These are phyloP conservation scores for Vishniacozyma victoriae DNA, from an alignment of 768 basidiomycete genomes.

Conservation along the genomic window DNA sequence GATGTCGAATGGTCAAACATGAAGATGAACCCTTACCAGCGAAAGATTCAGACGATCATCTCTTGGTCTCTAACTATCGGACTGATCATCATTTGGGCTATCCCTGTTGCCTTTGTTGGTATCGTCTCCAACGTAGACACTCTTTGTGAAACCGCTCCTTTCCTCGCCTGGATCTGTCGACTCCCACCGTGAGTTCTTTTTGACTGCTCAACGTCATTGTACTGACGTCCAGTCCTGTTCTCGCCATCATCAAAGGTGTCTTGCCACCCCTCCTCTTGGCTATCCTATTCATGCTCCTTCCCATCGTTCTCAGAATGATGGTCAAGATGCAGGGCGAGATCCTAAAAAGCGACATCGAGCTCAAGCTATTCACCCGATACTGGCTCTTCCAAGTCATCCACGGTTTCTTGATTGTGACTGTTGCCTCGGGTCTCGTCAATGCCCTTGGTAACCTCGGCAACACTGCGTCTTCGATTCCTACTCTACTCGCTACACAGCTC, in stretches of 20 bases:
- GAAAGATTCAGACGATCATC: conserved; percentile 34
- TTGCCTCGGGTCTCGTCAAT: conserved; percentile 42
- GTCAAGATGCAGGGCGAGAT: conserved; percentile 42
- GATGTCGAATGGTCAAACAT: conserved; percentile 47
- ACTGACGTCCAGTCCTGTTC: conserved; percentile 8
- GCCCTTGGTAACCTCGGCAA: conserved; percentile 28
- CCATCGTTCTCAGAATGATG: conserved; percentile 41
- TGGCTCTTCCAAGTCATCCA: conserved; percentile 48
- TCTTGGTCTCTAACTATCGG: conserved; percentile 45
- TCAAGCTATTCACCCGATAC: conserved; percentile 44
- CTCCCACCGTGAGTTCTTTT: conserved; percentile 22
- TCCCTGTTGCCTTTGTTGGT: conserved; percentile 47
- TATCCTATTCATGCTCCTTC: conserved; percentile 47
- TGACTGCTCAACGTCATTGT: neutral
- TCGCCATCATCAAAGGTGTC: conserved; percentile 46
- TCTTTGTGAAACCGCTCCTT: conserved; percentile 34
- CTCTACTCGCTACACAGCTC: conserved; percentile 38
- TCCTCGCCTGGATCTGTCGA: conserved; percentile 45
- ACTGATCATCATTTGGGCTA: conserved; percentile 47
- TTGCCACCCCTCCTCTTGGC: conserved; percentile 46
- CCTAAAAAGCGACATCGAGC: conserved; percentile 42
- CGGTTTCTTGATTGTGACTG: conserved; percentile 48
- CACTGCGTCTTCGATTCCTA: conserved; percentile 27
- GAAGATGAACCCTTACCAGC: conserved; percentile 42
- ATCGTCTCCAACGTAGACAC: conserved; percentile 43